Evolutionary conservation across 2,329 filamentous ascomycete genomes (phyloP).

Genomic region (Talaromyces sp.): DNA sequence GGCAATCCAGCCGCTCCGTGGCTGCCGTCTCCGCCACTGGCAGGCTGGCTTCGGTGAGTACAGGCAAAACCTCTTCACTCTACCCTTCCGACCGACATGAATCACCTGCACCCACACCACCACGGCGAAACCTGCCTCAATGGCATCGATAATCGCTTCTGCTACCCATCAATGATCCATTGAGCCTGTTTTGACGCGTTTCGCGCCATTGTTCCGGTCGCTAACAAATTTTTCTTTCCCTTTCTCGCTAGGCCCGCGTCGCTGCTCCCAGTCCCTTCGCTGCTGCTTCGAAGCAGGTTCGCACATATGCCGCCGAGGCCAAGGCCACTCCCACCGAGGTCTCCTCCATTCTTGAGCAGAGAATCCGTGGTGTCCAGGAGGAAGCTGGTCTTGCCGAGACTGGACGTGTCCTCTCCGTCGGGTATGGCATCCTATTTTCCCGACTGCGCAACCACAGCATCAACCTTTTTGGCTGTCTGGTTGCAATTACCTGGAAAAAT

Average conservation of each 20-base stretch:
- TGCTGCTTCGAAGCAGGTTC: constrained; percentile 64
- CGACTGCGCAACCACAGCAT: neutral
- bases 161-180: constrained; percentile 17
- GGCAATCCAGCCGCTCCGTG: constrained; percentile 92
- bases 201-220: constrained; percentile 40
- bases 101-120: constrained; percentile 20
- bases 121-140: constrained; percentile 12
- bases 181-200: constrained; percentile 17
- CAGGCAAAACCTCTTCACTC: constrained; percentile 38
- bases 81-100: constrained; percentile 35
- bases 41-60: constrained; percentile 87
- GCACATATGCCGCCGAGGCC: constrained; percentile 85
- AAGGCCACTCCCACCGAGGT: constrained; percentile 97
- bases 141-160: constrained; percentile 13
- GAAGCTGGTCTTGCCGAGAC: constrained; percentile 96
- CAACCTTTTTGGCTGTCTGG: neutral
- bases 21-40: constrained; percentile 86
- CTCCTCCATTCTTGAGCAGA: constrained; percentile 98
- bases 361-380: constrained; percentile 97
- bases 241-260: constrained; percentile 61
- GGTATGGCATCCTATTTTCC: constrained; percentile 60
- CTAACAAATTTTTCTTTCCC: constrained; percentile 35
- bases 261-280: constrained; percentile 72
- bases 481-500: neutral
- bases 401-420: constrained; percentile 95